phyloP scores from a whole-genome alignment of 345 rosid genomes.

The Camelina hispida region DNA sequence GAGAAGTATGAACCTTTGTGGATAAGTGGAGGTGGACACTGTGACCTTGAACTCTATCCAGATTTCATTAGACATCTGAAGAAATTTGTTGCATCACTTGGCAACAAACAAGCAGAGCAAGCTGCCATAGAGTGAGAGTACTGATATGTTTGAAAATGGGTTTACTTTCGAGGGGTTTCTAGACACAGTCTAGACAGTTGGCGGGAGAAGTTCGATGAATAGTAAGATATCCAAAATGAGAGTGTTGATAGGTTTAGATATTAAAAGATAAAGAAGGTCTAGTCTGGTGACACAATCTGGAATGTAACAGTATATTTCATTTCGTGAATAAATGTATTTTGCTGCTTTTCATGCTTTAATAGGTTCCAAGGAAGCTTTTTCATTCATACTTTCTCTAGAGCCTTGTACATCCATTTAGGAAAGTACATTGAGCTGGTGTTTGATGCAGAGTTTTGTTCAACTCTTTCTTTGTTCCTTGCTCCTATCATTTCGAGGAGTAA shows the following conservation, averaged over 20 bases:
- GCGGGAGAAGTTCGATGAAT: conserved; percentile 66
- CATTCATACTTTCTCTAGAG: background rate
- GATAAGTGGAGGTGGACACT: conserved; percentile 89
- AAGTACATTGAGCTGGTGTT: too few relatives aligned
- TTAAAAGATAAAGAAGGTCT: conserved; percentile 50
- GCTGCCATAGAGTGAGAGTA: conserved; percentile 39
- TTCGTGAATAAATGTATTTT: conserved; percentile 28
- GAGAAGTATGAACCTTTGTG: conserved; percentile 85
- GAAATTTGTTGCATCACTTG: conserved; percentile 66
- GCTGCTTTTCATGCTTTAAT: background rate
- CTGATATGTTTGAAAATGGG: conserved; percentile 66
- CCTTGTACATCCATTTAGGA: too few relatives aligned
- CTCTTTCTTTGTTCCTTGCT: too few relatives aligned
- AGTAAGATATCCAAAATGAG: conserved; percentile 58
- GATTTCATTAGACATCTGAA: conserved; percentile 81
- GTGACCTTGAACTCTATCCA: conserved; percentile 89
- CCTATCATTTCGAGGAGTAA: too few relatives aligned
- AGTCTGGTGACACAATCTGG: conserved; percentile 60
- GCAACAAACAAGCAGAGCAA: conserved; percentile 45
- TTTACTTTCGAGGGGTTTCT: conserved; percentile 60
- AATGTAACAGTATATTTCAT: conserved; percentile 16
- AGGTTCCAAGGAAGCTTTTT: too few relatives aligned
- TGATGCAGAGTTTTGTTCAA: too few relatives aligned
- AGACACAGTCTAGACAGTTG: conserved; percentile 78
- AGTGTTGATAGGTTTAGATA: conserved; percentile 67